Evolutionary conservation across 176 grass and related monocot species (phyloP).

Genomic region (Oryza meridionalis): DNA sequence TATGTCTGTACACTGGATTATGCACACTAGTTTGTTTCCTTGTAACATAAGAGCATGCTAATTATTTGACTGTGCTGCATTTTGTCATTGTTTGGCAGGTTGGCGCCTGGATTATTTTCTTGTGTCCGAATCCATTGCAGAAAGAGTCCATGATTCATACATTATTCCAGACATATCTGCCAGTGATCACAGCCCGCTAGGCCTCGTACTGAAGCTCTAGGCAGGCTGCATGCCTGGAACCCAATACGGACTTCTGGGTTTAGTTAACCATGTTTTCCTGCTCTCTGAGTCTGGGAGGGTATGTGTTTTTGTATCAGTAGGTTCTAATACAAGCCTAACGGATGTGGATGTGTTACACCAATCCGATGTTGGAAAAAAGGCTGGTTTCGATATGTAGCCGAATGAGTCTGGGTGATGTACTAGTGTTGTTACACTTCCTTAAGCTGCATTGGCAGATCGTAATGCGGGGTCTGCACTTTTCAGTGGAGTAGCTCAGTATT

Average conservation of each 20-base stretch:
- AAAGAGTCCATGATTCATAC: constrained; percentile 63
- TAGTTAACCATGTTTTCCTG: too few species aligned
- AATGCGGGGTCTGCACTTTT: too few species aligned
- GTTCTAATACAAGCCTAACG: not conserved
- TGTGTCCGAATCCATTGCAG: constrained; percentile 52
- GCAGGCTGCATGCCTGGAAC: not conserved
- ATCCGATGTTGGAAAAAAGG: not conserved
- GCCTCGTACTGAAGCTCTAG: constrained; percentile 66
- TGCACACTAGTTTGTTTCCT: not conserved
- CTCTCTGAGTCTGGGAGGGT: too few species aligned
- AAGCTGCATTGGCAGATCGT: too few species aligned
- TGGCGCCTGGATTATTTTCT: constrained; percentile 80
- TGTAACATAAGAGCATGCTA: not conserved
- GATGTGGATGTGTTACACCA: not conserved
- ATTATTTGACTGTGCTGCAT: constrained; percentile 6
- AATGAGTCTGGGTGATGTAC: not conserved
- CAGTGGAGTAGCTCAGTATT: too few species aligned
- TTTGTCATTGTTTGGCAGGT: constrained; percentile 36
- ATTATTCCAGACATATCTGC: constrained; percentile 61
- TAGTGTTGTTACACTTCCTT: not conserved
- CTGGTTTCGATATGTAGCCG: too few species aligned
- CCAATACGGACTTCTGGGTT: not conserved
- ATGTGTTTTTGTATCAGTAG: not conserved
- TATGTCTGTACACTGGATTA: not conserved
- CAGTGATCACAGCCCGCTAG: constrained; percentile 71